A percentile compares a stretch with the other conserved stretches of the same genome.
These are phyloP conservation scores for Suhomyces emberorum DNA, from an alignment of 805 yeast species.

Conservation along the genomic window DNA sequence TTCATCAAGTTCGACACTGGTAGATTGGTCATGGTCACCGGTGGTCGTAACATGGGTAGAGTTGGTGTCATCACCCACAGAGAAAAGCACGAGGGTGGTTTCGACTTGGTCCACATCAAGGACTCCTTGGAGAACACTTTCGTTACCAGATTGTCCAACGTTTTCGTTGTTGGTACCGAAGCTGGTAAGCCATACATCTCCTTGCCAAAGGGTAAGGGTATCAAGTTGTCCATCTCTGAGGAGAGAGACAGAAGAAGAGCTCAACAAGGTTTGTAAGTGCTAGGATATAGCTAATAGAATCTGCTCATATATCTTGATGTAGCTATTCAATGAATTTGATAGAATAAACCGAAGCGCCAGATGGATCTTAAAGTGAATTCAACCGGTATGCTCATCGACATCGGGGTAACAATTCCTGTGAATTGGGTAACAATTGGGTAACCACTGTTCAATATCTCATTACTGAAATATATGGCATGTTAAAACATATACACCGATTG, in stretches of 20 bases:
- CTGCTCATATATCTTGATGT: neutral
- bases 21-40: constrained; percentile 41
- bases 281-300: constrained; percentile 1
- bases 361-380: too few relatives aligned
- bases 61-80: constrained; percentile 42
- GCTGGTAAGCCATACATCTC: constrained; percentile 40
- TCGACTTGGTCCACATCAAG: constrained; percentile 42
- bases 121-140: constrained; percentile 40
- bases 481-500: too few relatives aligned
- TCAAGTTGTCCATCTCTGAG: constrained; percentile 40
- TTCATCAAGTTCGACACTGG: constrained; percentile 40
- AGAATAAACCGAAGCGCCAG: too few relatives aligned
- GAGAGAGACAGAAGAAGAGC: constrained; percentile 47
- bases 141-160: constrained; percentile 42
- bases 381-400: too few relatives aligned
- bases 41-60: constrained; percentile 44
- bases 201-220: constrained; percentile 46
- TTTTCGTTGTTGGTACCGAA: constrained; percentile 40
- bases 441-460: too few relatives aligned
- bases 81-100: constrained; percentile 44
- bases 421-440: too few relatives aligned
- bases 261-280: constrained; percentile 33
- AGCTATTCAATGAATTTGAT: neutral
- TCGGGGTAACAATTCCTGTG: too few relatives aligned
- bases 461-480: too few relatives aligned